These are phyloP conservation scores for Basidiobolus heterosporus DNA, from an alignment of 371 early-diverging fungal species.

Conservation along the genomic window DNA sequence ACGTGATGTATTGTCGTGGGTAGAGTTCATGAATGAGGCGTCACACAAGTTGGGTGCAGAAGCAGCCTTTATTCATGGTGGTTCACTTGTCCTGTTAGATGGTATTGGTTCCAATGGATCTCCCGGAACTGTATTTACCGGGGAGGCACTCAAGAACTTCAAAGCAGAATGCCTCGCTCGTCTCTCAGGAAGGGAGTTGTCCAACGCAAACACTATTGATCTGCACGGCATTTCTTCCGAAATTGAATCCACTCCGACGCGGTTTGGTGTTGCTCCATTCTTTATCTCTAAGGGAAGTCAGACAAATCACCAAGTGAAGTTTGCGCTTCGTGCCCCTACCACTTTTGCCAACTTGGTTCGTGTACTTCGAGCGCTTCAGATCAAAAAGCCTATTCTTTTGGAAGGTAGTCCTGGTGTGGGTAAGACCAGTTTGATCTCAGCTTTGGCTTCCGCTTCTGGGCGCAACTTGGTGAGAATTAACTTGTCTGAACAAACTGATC, in stretches of 20 bases:
- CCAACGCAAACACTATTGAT: slow-evolving; percentile 1
- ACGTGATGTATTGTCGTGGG: slow-evolving; percentile 90
- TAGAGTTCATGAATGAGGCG: slow-evolving; percentile 43
- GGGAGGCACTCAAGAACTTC: slow-evolving; percentile 16
- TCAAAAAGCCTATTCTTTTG: slow-evolving; percentile 84
- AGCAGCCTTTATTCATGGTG: slow-evolving; percentile 80
- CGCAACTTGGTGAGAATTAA: slow-evolving; percentile 90
- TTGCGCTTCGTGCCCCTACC: slow-evolving; percentile 79
- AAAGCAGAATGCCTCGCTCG: slow-evolving; percentile 1
- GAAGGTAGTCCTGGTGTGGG: slow-evolving; percentile 97
- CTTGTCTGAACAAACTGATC: slow-evolving; percentile 96
- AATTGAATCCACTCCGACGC: slow-evolving; percentile 17
- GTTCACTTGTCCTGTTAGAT: slow-evolving; percentile 82
- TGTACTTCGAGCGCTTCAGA: slow-evolving; percentile 89
- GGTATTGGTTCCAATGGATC: slow-evolving; percentile 82
- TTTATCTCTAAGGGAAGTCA: slow-evolving; percentile 41
- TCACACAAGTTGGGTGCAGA: slow-evolving; percentile 15
- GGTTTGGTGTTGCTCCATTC: slow-evolving; percentile 63
- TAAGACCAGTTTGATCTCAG: slow-evolving; percentile 88
- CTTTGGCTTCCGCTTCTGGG: slow-evolving; percentile 69
- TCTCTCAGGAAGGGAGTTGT: no score
- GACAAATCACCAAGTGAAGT: slow-evolving; percentile 22
- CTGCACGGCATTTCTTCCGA: slow-evolving; percentile 7
- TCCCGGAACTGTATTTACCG: slow-evolving; percentile 30
- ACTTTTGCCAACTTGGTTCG: slow-evolving; percentile 74